A percentile compares a stretch with the other conserved stretches of the same genome.
Evolutionary conservation across 805 yeast genomes (phyloP).

Genomic region (Starmerella powellii): DNA sequence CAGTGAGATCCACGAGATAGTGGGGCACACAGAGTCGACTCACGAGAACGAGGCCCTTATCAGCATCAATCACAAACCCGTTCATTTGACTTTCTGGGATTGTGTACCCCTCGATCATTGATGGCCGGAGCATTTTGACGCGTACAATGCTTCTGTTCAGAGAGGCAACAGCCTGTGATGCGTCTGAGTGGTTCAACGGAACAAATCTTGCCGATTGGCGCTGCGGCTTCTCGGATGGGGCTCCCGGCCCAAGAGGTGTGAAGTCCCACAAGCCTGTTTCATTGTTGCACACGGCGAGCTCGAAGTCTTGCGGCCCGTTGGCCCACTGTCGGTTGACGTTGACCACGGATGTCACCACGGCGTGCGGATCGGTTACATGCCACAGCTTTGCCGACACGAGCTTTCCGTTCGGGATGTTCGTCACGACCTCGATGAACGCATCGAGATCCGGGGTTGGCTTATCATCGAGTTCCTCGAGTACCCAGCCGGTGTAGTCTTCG

Average conservation of each 20-base stretch:
- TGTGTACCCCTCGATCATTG: slow-evolving; percentile 66
- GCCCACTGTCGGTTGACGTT: slow-evolving; percentile 77
- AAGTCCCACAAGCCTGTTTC: slow-evolving; percentile 48
- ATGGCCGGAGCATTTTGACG: slow-evolving; percentile 52
- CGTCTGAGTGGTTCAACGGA: slow-evolving; percentile 27
- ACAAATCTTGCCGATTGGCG: slow-evolving; percentile 55
- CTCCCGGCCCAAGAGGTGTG: slow-evolving; percentile 40
- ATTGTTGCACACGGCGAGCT: slow-evolving; percentile 51
- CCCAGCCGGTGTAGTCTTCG: slow-evolving; percentile 62
- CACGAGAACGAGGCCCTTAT: slow-evolving; percentile 63
- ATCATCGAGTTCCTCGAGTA: slow-evolving; percentile 67
- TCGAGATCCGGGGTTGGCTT: slow-evolving; percentile 62
- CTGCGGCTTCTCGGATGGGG: slow-evolving; percentile 39
- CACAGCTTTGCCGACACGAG: slow-evolving; percentile 61
- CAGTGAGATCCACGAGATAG: slow-evolving; percentile 59
- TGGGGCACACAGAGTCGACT: slow-evolving; percentile 74
- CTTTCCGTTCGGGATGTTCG: slow-evolving; percentile 59
- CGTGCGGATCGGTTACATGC: slow-evolving; percentile 69
- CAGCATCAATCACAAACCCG: slow-evolving; percentile 74
- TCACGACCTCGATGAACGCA: slow-evolving; percentile 66
- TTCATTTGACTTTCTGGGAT: slow-evolving; percentile 49
- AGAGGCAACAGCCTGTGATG: slow-evolving; percentile 37
- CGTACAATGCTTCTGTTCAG: slow-evolving; percentile 40
- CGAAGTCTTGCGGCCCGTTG: slow-evolving; percentile 39
- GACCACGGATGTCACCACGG: slow-evolving; percentile 53